Percentiles rank a stretch among this genome's conserved stretches.
Conservation (phyloP, 148 eudicot genomes). For the Heliamphora exappendiculata region DNA sequence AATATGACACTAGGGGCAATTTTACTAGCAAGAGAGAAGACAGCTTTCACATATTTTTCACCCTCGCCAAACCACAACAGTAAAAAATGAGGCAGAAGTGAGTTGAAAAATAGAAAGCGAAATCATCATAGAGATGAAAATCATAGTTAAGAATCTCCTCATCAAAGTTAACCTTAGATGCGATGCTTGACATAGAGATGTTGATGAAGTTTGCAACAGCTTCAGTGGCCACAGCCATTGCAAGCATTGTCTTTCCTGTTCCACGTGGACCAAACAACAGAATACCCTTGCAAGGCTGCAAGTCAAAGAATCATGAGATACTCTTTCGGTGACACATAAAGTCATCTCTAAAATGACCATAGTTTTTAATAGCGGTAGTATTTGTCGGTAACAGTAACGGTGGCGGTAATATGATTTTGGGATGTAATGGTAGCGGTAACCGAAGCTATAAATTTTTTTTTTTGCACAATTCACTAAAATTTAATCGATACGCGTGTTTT, state of each 20-base stretch:
- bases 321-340: neutral
- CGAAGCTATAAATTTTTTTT: too few species aligned
- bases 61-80: constrained; percentile 95
- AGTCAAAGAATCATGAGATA: neutral
- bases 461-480: too few species aligned
- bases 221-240: constrained; percentile 95
- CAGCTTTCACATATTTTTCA: constrained; percentile 95
- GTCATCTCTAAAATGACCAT: neutral
- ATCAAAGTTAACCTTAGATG: constrained; percentile 53
- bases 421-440: too few species aligned
- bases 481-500: too few species aligned
- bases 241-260: constrained; percentile 99
- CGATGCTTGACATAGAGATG: constrained; percentile 92
- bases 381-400: too few species aligned
- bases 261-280: constrained; percentile 96
- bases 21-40: constrained; percentile 88
- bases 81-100: constrained; percentile 3
- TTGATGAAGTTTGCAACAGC: constrained; percentile 98
- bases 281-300: constrained; percentile 96
- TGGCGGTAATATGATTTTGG: too few species aligned
- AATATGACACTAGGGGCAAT: constrained; percentile 92
- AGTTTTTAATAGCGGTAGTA: too few species aligned
- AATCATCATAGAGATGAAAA: too few species aligned
- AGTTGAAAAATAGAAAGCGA: too few species aligned
- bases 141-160: too few species aligned